Conservation (phyloP, 352 stramenopile species). For the Phytophthora tentaculata region DNA sequence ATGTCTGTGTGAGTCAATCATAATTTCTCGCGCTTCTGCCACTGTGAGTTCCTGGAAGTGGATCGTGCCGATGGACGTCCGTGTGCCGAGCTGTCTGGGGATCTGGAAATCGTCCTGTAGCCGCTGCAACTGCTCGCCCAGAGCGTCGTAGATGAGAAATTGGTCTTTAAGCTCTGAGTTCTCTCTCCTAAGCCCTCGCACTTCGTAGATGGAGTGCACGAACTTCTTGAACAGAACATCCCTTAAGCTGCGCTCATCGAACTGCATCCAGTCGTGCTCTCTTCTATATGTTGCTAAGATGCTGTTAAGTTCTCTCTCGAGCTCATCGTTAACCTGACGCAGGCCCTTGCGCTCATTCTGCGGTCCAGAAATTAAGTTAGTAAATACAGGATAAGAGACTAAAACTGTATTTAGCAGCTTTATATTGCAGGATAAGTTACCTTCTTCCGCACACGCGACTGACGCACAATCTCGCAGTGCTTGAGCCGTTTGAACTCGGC, state of each 20-base stretch:
- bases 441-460: constrained; percentile 84
- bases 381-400: neutral
- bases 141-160: constrained; percentile 62
- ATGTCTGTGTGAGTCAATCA: constrained; percentile 75
- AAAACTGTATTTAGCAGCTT: no score
- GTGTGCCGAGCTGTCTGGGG: constrained; percentile 37
- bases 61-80: constrained; percentile 61
- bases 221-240: constrained; percentile 73
- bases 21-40: constrained; percentile 60
- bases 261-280: constrained; percentile 53
- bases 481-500: constrained; percentile 79
- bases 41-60: constrained; percentile 64
- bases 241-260: constrained; percentile 54
- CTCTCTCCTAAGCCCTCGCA: constrained; percentile 56
- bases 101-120: constrained; percentile 72
- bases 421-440: neutral
- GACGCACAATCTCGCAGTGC: constrained; percentile 79
- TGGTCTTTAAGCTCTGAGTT: constrained; percentile 55
- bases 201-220: constrained; percentile 78
- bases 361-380: constrained; percentile 1
- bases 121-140: constrained; percentile 76
- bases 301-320: constrained; percentile 54
- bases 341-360: constrained; percentile 60
- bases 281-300: constrained; percentile 44
- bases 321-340: constrained; percentile 59